Evolutionary conservation across 495 filamentous ascomycete species (phyloP).

Genomic region (Xylaria venustula): DNA sequence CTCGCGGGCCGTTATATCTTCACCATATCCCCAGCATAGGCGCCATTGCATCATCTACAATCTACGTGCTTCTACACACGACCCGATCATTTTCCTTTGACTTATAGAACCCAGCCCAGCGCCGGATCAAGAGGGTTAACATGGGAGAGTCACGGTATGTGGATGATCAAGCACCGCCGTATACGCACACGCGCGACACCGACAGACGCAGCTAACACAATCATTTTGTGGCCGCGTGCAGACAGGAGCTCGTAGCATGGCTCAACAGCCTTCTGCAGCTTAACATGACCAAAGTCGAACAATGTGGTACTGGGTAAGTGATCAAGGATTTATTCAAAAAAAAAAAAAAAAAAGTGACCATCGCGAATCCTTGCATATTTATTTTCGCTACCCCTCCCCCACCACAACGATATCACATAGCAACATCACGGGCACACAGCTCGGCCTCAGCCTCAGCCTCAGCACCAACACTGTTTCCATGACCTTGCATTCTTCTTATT

Average conservation of each 20-base stretch:
- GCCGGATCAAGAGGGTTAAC: not conserved
- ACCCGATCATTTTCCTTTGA: not conserved
- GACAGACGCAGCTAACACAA: not conserved
- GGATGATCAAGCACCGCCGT: not conserved
- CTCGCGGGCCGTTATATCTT: not conserved
- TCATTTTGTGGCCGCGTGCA: slow-evolving; percentile 36
- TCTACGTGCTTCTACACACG: not conserved
- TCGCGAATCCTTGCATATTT: slow-evolving; percentile 22
- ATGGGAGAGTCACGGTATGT: slow-evolving; percentile 18
- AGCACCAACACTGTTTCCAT: not conserved
- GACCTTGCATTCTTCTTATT: not conserved
- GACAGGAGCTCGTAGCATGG: slow-evolving; percentile 96
- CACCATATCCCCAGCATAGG: not conserved
- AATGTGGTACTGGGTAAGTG: slow-evolving; percentile 96
- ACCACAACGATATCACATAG: slow-evolving; percentile 18
- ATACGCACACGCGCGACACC: not conserved
- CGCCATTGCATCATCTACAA: not conserved
- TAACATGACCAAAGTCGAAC: slow-evolving; percentile 97
- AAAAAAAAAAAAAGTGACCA: not conserved
- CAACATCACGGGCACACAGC: not conserved
- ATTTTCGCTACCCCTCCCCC: slow-evolving; percentile 33
- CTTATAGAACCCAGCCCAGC: not conserved
- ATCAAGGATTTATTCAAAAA: not conserved
- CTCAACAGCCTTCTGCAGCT: slow-evolving; percentile 95
- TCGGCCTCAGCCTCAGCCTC: not conserved